These are phyloP conservation scores for Mucor mucedo DNA, from an alignment of 371 early-diverging fungal genomes.

Conservation along the genomic window DNA sequence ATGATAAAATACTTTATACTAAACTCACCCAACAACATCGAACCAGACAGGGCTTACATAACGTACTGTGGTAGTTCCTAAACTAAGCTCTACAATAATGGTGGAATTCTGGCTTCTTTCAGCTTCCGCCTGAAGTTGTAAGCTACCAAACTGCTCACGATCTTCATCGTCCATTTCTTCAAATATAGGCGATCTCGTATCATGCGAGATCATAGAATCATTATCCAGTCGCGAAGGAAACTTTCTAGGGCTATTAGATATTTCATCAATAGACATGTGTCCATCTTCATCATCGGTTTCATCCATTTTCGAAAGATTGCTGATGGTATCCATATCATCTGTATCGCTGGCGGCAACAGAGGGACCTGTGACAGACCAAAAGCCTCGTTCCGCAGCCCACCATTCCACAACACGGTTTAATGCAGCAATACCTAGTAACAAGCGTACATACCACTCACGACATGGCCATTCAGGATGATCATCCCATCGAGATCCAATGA, in stretches of 20 bases:
- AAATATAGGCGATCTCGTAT: neutral
- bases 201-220: neutral
- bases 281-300: slow-evolving; percentile 30
- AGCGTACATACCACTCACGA: slow-evolving; percentile 60
- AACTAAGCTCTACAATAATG: slow-evolving; percentile 65
- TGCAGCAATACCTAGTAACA: slow-evolving; percentile 61
- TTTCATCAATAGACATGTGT: slow-evolving; percentile 27
- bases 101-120: slow-evolving; percentile 63
- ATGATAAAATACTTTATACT: neutral
- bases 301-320: slow-evolving; percentile 29
- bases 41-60: slow-evolving; percentile 70
- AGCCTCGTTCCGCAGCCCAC: slow-evolving; percentile 65
- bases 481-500: slow-evolving; percentile 58
- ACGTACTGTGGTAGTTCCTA: slow-evolving; percentile 49
- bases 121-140: slow-evolving; percentile 56
- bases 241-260: neutral
- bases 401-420: slow-evolving; percentile 66
- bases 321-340: slow-evolving; percentile 36
- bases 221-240: neutral
- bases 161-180: neutral
- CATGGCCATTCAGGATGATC: slow-evolving; percentile 65
- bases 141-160: slow-evolving; percentile 17
- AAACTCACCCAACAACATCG: slow-evolving; percentile 60
- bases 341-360: slow-evolving; percentile 28
- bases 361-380: slow-evolving; percentile 38